Conservation (phyloP, 805 yeast species). For the Candida stauntonica region DNA sequence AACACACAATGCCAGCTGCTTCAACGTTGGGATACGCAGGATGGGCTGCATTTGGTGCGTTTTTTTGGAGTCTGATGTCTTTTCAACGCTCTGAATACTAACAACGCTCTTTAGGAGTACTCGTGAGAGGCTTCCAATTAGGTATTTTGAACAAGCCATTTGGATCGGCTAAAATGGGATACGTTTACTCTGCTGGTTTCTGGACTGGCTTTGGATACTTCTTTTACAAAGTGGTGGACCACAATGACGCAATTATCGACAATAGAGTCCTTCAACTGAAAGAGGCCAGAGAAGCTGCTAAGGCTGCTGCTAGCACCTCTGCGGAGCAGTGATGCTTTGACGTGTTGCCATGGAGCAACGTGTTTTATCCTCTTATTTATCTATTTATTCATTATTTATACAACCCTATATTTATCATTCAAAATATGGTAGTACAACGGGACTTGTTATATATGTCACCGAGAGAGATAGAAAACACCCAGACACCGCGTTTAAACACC, state of each 20-base stretch:
- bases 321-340: too few relatives aligned
- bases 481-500: too few relatives aligned
- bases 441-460: too few relatives aligned
- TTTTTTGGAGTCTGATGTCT: too few relatives aligned
- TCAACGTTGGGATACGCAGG: constrained; percentile 29
- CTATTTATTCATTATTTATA: too few relatives aligned
- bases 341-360: too few relatives aligned
- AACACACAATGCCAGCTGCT: constrained; percentile 21
- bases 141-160: constrained; percentile 40
- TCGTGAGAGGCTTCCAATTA: constrained; percentile 41
- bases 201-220: constrained; percentile 40
- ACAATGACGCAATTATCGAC: constrained; percentile 35
- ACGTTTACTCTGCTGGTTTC: constrained; percentile 39
- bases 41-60: constrained; percentile 37
- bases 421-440: too few relatives aligned
- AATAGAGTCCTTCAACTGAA: constrained; percentile 33
- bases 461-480: too few relatives aligned
- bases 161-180: constrained; percentile 35
- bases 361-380: too few relatives aligned
- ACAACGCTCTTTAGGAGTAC: constrained; percentile 28
- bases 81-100: too few relatives aligned
- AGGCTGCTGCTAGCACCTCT: constrained; percentile 12
- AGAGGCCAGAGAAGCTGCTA: constrained; percentile 32
- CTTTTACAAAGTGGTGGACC: constrained; percentile 35
- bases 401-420: too few relatives aligned